phyloP scores from a whole-genome alignment of 2,329 filamentous ascomycete species.

The Fusarium sp. region DNA sequence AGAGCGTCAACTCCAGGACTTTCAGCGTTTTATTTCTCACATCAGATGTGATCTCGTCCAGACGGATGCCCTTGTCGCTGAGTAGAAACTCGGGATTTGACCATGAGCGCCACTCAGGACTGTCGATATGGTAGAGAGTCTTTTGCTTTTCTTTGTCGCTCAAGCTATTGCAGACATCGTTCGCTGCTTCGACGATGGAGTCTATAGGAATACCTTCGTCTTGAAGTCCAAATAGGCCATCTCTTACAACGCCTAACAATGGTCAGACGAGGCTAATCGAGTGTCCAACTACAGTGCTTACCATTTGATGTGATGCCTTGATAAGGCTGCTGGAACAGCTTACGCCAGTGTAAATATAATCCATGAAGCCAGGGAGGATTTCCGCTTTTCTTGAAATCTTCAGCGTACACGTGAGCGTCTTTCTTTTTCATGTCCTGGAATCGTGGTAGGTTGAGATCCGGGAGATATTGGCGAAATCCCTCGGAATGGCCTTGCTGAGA shows the following conservation, averaged over 20 bases:
- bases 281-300: slow-evolving; percentile 40
- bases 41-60: slow-evolving; percentile 66
- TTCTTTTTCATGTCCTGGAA: slow-evolving; percentile 65
- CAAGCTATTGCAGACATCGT: slow-evolving; percentile 27
- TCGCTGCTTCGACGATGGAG: slow-evolving; percentile 65
- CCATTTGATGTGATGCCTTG: slow-evolving; percentile 78
- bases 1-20: slow-evolving; percentile 63
- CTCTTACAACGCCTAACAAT: slow-evolving; percentile 60
- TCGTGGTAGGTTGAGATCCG: background rate
- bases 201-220: slow-evolving; percentile 74
- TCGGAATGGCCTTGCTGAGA: background rate
- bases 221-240: slow-evolving; percentile 67
- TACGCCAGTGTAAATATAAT: slow-evolving; percentile 69
- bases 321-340: slow-evolving; percentile 73
- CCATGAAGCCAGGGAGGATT: slow-evolving; percentile 75
- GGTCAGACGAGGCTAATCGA: background rate
- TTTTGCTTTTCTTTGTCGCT: background rate
- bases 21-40: background rate
- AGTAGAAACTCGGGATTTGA: slow-evolving; percentile 81
- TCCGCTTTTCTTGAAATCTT: slow-evolving; percentile 68
- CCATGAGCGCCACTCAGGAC: slow-evolving; percentile 77
- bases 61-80: slow-evolving; percentile 74
- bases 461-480: slow-evolving; percentile 21
- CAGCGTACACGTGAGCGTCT: slow-evolving; percentile 71
- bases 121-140: slow-evolving; percentile 69